phyloP scores from a whole-genome alignment of 768 basidiomycete genomes.

The Trametes sanguinea region DNA sequence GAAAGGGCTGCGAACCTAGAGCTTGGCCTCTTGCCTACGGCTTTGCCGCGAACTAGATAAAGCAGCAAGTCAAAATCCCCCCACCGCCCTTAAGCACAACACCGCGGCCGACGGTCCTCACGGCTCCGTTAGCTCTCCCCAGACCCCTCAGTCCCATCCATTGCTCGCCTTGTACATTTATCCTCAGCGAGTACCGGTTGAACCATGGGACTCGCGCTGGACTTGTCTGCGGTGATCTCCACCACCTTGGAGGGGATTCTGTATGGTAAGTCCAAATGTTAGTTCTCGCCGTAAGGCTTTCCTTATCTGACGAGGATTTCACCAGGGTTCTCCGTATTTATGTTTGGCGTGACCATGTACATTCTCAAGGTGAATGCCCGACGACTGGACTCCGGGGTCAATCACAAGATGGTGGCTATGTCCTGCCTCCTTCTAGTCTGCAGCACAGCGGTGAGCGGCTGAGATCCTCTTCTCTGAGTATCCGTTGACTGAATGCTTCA shows the following conservation, averaged over 20 bases:
- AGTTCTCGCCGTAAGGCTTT: no score
- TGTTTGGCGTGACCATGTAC: constrained; percentile 37
- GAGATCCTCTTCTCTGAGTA: no score
- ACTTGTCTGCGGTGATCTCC: constrained; percentile 30
- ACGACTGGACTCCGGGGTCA: background rate
- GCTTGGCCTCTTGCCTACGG: background rate
- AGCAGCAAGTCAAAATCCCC: background rate
- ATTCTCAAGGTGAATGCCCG: constrained; percentile 17
- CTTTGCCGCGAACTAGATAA: background rate
- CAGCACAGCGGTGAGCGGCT: constrained; percentile 33
- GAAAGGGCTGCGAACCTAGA: background rate
- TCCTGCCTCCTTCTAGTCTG: constrained; percentile 33
- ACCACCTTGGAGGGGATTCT: constrained; percentile 32
- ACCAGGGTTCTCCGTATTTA: constrained; percentile 38
- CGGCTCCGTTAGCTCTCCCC: background rate
- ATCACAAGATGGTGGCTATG: constrained; percentile 17
- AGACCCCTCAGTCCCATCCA: background rate
- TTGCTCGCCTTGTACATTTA: background rate
- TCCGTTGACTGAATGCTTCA: no score
- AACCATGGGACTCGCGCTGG: constrained; percentile 15
- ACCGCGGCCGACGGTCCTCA: background rate
- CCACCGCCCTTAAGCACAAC: background rate
- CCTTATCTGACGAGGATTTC: no score
- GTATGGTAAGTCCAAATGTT: constrained; percentile 23
- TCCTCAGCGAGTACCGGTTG: background rate